Evolutionary conservation across 2,329 filamentous ascomycete genomes (phyloP), one percentile per base, ranked within the genome.

Genomic region (Blastomyces parvus): DNA sequence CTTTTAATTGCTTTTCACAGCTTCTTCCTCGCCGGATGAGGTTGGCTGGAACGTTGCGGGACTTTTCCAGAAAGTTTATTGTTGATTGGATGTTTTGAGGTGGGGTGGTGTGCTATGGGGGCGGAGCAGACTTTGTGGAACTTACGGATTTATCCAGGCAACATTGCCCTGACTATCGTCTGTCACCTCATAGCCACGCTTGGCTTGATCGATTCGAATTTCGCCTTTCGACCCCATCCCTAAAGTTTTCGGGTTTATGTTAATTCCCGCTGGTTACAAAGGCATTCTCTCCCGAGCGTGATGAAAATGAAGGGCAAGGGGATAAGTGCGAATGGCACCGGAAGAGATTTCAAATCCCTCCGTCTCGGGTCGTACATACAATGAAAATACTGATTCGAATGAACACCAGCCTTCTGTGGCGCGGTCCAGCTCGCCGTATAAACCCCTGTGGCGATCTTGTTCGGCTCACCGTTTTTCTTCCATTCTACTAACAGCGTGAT

Each of bases 371-470:
- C 33, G 52, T 36, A 69, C 75, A 38, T 72, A 79, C 77, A 96
- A 78, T 97, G 92, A 81, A 97, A 97, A 79, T 96, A 94, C 79
- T 97, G 92, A 76, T 96, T 96, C 1, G 88, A 93, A 78, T 97
- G 93, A n/a, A 97, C 91, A 59, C 93, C 92, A 0, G 92, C 92
- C 71, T 88, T 89, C 74, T 95, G 89, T 14, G 93, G 92, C 7
- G 93, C 93, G 1, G 92, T 96, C 92, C 92, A 97, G 50, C 89
- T 93, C 13, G 92, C 90, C 14, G 93, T 97, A 78, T 96, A 97
- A 8, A 97, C 91, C 62, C 86, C 92, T 1, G 91, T 94, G 13
- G 89, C 93, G 63, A 85, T 81, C 79, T 89, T 91, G 65, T 77
- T 79, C 0, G 85, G 81, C 68, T 90, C 86, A 62, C 80, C 81